Base-by-base conservation (phyloP, 1,284 basidiomycete species). In the Boletellus deceptivus region DNA sequence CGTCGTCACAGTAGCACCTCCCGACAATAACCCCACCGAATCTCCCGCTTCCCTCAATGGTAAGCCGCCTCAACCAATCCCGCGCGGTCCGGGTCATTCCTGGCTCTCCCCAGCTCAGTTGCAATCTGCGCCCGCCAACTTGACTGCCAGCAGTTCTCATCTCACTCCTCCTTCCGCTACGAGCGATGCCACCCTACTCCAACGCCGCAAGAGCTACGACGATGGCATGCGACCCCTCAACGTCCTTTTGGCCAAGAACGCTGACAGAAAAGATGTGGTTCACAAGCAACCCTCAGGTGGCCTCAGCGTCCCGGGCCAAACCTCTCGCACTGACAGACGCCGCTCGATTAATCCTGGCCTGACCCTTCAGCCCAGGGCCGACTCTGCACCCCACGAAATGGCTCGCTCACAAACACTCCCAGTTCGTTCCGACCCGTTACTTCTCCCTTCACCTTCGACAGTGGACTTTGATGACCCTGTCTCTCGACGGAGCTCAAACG, bases 181-280 rank as follows among this genome's bases (percentile, higher is more conserved):
- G 25, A 50, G 40, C 7, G 31, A 20, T 6, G 22, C 40, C 2
- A 16, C 31, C 53, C 45, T 52, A 34, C 59, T 69, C 53, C 72
- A 65, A 42, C 74, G 79, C 36, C 72, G 80, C 41, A 80, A 76
- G 58, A 84, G 80, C 57, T 82, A 78, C 53, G 83, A 86, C 54
- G 80, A 82, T 50, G 76, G 80, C 38, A 70, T 79, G 18, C 75
- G 77, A 22, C 78, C 79, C 7, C 67, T 80, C 42, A 74, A 80
- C 56, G 59, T 74, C 25, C 65, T 76, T n/a, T 68, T 77, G 54
- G 60, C 53, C 59, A 71, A 63, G 51, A 60, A 54, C 50, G 55
- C 48, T 22, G 53, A 52, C 48, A 53, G 37, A 9, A 48, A 50
- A 33, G 53, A 52, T 17, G 0, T 37, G 27, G 2, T 24, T 17